Conservation (phyloP, 2,329 filamentous ascomycete genomes). For the Cylindrodendrum hubeiense region DNA sequence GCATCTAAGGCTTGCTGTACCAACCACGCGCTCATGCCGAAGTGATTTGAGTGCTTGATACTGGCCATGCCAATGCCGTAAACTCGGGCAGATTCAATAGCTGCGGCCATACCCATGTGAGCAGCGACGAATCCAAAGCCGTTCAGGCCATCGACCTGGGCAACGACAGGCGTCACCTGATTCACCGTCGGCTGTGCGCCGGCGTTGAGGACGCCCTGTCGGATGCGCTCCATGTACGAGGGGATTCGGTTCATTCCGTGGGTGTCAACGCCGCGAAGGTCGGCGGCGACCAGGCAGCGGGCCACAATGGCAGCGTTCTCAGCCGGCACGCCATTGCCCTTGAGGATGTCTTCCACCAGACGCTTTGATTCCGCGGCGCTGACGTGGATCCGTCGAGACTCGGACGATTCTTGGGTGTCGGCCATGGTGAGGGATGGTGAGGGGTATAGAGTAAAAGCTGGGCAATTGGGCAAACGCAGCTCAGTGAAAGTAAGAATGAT, state of each 20-base stretch:
- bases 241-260: slow-evolving; percentile 83
- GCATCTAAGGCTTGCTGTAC: slow-evolving; percentile 82
- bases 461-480: neutral
- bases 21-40: slow-evolving; percentile 86
- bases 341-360: slow-evolving; percentile 68
- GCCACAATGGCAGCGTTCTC: slow-evolving; percentile 73
- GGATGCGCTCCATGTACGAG: slow-evolving; percentile 80
- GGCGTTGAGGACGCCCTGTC: slow-evolving; percentile 75
- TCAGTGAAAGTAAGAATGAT: neutral
- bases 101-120: slow-evolving; percentile 72
- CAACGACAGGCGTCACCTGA: slow-evolving; percentile 78
- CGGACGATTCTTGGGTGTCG: slow-evolving; percentile 24
- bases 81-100: slow-evolving; percentile 73
- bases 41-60: slow-evolving; percentile 84
- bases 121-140: slow-evolving; percentile 82
- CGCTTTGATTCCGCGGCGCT: slow-evolving; percentile 54
- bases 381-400: slow-evolving; percentile 48
- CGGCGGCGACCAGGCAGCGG: slow-evolving; percentile 77
- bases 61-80: slow-evolving; percentile 82
- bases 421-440: slow-evolving; percentile 26
- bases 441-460: neutral
- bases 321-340: slow-evolving; percentile 70
- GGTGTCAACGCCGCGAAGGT: slow-evolving; percentile 83
- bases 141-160: slow-evolving; percentile 76
- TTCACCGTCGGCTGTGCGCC: slow-evolving; percentile 68